A percentile compares a stretch with the other conserved stretches of the same genome.
Conservation (phyloP, 345 rosid species). For the Microcos paniculata region DNA sequence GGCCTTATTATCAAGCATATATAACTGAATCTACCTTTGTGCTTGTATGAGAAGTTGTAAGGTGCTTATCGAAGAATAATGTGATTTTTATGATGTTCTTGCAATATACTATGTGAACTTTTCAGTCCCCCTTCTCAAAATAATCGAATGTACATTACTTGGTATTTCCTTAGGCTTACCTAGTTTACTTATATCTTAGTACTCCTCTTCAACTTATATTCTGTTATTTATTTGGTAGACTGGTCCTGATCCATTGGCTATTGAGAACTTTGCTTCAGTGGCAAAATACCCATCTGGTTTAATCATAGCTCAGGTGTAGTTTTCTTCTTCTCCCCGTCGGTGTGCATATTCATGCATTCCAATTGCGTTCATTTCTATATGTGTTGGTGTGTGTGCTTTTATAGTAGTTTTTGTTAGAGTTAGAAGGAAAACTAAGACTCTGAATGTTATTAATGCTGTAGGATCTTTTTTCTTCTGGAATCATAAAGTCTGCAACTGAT, state of each 20-base stretch:
- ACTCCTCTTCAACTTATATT: slow-evolving; percentile 9
- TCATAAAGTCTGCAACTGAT: slow-evolving; percentile 82
- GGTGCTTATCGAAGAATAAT: background rate
- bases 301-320: slow-evolving; percentile 66
- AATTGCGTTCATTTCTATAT: background rate
- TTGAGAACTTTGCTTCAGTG: slow-evolving; percentile 75
- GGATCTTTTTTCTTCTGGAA: slow-evolving; percentile 84
- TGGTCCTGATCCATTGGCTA: slow-evolving; percentile 90
- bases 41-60: background rate
- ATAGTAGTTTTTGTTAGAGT: slow-evolving; percentile 8
- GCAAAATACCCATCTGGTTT: slow-evolving; percentile 91
- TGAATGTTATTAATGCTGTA: slow-evolving; percentile 39
- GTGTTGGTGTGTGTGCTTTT: background rate
- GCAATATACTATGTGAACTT: background rate
- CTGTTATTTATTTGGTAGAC: slow-evolving; percentile 46
- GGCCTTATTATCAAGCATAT: slow-evolving; percentile 2
- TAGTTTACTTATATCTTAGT: slow-evolving; percentile 8
- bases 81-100: background rate
- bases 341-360: background rate
- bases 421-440: slow-evolving; percentile 11
- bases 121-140: background rate
- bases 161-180: background rate
- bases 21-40: background rate
- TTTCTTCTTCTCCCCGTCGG: background rate
- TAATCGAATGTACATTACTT: background rate